Evolutionary conservation across 306 rosid species (phyloP), one percentile per base, ranked within the genome.

Genomic region (Lathyrus sativus): DNA sequence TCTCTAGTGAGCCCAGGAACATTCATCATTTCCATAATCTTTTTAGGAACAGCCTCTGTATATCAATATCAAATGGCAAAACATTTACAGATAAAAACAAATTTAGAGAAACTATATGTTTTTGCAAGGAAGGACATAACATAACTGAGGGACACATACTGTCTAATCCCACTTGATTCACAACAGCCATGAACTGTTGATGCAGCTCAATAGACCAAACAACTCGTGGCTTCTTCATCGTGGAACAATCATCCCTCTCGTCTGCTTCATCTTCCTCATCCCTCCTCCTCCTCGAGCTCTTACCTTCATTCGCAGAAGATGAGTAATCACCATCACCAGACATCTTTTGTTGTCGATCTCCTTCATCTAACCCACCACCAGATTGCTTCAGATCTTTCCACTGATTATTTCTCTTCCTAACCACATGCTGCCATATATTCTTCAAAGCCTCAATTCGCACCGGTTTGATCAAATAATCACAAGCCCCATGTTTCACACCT

Each of bases 171-270:
- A 95, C 82, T 65, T 88, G 96, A 83, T 95, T 91, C 74, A 95
- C 99, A 72, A 96, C 97, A 3, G 82, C 95, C 72, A 95, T 91
- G 65, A 95, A 95, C 83, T 95, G 99, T 65, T 95, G 99, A 79
- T 95, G 99, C 37, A 95, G 97, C 82, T 91, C 99, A 59, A 95
- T 95, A 4, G 99, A 95, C 99, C 99, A 95, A 77, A 95, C 99
- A 1, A 95, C 97, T 3, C 99, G 88, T 0, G 95, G 92, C 87
- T 91, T 95, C 85, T 95, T 95, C 11, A 85, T 72, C 0, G 99
- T 61, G 18, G 99, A 90, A n/a, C 85, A 14, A 77, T 95, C 99
- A 8, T 95, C 99, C 79, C 91, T 85, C 24, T 93, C 99, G 7
- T 93, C 99, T 0, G 62, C 72, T 5, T 91, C 99, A 2, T 95